A percentile compares a stretch with the other conserved stretches of the same genome.
Evolutionary conservation across 1,284 basidiomycete genomes (phyloP).

Genomic region (Trichosporon coremiiforme): DNA sequence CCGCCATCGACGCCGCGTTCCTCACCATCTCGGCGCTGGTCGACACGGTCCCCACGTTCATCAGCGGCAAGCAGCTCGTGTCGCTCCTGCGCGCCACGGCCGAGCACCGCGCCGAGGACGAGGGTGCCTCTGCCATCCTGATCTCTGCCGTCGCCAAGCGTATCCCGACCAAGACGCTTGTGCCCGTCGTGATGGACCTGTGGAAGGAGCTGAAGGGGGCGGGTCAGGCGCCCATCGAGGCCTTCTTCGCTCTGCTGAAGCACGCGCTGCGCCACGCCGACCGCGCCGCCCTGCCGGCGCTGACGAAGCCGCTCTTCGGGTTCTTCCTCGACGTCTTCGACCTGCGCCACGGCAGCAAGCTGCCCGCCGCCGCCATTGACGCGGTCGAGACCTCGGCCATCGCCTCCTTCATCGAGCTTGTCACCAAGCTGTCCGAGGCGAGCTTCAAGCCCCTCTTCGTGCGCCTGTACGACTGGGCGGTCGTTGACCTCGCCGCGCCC

Average conservation of each 20-base stretch:
- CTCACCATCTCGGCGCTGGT: conserved; percentile 42
- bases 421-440: conserved; percentile 90
- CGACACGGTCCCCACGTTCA: conserved; percentile 57
- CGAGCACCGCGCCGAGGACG: conserved; percentile 40
- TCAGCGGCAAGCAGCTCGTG: conserved; percentile 55
- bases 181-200: conserved; percentile 63
- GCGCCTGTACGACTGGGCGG: conserved; percentile 93
- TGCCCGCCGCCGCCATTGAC: conserved; percentile 46
- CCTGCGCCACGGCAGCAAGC: conserved; percentile 53
- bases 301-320: conserved; percentile 74
- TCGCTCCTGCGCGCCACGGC: conserved; percentile 52
- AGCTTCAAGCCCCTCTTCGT: conserved; percentile 92
- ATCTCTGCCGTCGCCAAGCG: conserved; percentile 68
- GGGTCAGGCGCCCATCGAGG: conserved; percentile 40
- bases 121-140: conserved; percentile 32
- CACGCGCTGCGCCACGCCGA: conserved; percentile 68
- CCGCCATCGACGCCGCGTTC: conserved; percentile 37
- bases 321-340: conserved; percentile 82
- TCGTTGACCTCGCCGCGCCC: conserved; percentile 60
- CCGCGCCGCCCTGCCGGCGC: conserved; percentile 67
- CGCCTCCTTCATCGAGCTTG: conserved; percentile 79
- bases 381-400: conserved; percentile 60
- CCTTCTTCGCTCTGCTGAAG: conserved; percentile 70
- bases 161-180: conserved; percentile 66
- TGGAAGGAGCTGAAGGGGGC: conserved; percentile 51